phyloP scores from a whole-genome alignment of 2,329 filamentous ascomycete genomes.

The Paramyrothecium sp. region DNA sequence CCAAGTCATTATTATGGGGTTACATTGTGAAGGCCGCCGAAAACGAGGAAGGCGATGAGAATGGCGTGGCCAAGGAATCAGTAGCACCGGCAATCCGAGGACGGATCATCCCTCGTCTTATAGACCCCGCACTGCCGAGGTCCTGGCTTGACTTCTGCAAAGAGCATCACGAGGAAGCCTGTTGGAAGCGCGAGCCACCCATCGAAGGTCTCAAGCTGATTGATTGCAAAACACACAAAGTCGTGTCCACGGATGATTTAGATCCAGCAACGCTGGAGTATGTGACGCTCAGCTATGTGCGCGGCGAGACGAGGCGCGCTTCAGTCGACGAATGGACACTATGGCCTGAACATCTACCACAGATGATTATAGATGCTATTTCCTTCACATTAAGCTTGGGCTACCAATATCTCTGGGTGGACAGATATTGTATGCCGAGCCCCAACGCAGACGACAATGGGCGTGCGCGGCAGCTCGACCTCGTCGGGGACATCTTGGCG shows the following conservation, averaged over 20 bases:
- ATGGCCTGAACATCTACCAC: conserved; percentile 23
- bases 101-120: conserved; percentile 25
- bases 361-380: conserved; percentile 31
- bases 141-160: conserved; percentile 34
- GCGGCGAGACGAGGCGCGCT: conserved; percentile 18
- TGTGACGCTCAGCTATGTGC: conserved; percentile 34
- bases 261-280: conserved; percentile 21
- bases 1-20: conserved; percentile 33
- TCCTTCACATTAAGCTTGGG: conserved; percentile 27
- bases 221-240: conserved; percentile 24
- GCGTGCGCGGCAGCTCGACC: conserved; percentile 23
- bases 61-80: background rate
- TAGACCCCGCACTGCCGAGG: conserved; percentile 25
- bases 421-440: conserved; percentile 31
- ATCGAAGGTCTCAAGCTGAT: conserved; percentile 28
- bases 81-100: conserved; percentile 22
- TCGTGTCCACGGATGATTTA: conserved; percentile 27
- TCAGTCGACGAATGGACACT: conserved; percentile 9
- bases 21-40: conserved; percentile 30
- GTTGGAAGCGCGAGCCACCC: conserved; percentile 12
- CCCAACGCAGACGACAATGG: conserved; percentile 19
- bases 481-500: conserved; percentile 32
- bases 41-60: conserved; percentile 9
- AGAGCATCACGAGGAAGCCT: conserved; percentile 24
- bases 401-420: conserved; percentile 35